These are phyloP conservation scores for Stellera chamaejasme DNA, from an alignment of 345 rosid genomes.

Conservation along the genomic window DNA sequence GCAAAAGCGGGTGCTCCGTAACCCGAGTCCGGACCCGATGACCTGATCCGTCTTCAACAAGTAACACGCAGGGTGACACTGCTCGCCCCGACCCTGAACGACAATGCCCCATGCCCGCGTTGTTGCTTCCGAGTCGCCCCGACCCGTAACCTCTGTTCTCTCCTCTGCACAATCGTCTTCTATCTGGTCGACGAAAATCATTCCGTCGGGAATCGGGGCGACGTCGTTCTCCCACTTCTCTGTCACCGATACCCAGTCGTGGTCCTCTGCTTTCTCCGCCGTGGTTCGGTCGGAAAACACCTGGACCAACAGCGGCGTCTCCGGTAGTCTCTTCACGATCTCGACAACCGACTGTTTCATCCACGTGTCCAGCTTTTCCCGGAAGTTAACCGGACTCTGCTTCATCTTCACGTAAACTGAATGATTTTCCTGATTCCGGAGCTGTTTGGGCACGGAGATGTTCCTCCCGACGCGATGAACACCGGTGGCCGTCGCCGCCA, in stretches of 20 bases:
- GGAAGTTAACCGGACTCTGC: conserved; percentile 13
- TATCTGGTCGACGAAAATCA: conserved; percentile 67
- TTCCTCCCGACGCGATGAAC: too few species aligned
- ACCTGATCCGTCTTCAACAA: conserved; percentile 15
- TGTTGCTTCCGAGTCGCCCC: conserved; percentile 13
- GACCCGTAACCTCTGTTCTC: background rate
- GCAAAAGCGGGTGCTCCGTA: conserved; percentile 23
- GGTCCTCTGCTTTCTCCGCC: conserved; percentile 38
- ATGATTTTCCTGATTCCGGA: too few species aligned
- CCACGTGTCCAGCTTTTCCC: conserved; percentile 62
- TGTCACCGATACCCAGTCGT: conserved; percentile 37
- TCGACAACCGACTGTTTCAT: conserved; percentile 61
- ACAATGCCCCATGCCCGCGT: conserved; percentile 71
- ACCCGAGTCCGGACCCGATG: conserved; percentile 17
- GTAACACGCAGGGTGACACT: conserved; percentile 55
- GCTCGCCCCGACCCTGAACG: conserved; percentile 59
- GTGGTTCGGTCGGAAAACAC: conserved; percentile 34
- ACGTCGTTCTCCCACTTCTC: conserved; percentile 45
- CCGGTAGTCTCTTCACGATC: conserved; percentile 56
- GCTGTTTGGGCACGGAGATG: too few species aligned
- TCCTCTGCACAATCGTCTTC: too few species aligned
- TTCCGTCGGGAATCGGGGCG: conserved; percentile 55
- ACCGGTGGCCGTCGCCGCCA: too few species aligned
- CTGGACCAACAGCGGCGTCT: conserved; percentile 59
- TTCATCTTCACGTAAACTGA: background rate